Evolutionary conservation across 345 rosid species (phyloP).

Genomic region (Noccaea caerulescens): DNA sequence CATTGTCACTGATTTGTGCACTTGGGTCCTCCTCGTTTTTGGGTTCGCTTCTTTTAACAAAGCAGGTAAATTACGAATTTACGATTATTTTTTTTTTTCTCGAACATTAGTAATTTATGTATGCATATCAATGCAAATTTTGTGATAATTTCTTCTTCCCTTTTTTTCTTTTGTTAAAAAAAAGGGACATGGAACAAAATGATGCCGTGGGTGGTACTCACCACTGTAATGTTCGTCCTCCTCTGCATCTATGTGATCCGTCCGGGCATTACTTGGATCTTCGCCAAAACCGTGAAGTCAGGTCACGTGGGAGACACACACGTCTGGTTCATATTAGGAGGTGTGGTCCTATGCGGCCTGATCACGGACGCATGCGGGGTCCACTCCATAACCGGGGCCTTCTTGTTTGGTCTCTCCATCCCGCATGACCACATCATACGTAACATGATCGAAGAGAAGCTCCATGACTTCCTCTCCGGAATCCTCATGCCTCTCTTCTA

Average conservation of each 20-base stretch:
- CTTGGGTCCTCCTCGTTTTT: conserved; percentile 61
- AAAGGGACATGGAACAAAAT: conserved; percentile 38
- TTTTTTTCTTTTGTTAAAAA: neutral
- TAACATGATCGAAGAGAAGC: conserved; percentile 50
- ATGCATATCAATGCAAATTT: neutral
- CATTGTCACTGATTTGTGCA: conserved; percentile 51
- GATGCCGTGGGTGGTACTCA: conserved; percentile 34
- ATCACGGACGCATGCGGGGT: conserved; percentile 63
- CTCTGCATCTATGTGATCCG: conserved; percentile 51
- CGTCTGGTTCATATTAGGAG: conserved; percentile 55
- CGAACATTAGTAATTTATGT: neutral
- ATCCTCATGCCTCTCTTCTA: conserved; percentile 61
- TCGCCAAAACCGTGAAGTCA: conserved; percentile 40
- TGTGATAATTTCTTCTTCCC: neutral
- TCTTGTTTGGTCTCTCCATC: conserved; percentile 65
- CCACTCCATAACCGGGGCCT: conserved; percentile 67
- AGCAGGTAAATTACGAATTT: conserved; percentile 9
- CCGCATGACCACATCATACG: conserved; percentile 51
- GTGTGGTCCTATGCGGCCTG: conserved; percentile 57
- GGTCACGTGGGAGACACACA: conserved; percentile 50
- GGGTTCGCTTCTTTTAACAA: conserved; percentile 44
- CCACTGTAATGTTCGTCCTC: conserved; percentile 45
- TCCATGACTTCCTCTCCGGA: conserved; percentile 55
- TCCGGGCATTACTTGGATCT: conserved; percentile 52
- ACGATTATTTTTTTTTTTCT: neutral